Evolutionary conservation across 805 yeast species (phyloP).

Genomic region (Jamesozyma lodderae): DNA sequence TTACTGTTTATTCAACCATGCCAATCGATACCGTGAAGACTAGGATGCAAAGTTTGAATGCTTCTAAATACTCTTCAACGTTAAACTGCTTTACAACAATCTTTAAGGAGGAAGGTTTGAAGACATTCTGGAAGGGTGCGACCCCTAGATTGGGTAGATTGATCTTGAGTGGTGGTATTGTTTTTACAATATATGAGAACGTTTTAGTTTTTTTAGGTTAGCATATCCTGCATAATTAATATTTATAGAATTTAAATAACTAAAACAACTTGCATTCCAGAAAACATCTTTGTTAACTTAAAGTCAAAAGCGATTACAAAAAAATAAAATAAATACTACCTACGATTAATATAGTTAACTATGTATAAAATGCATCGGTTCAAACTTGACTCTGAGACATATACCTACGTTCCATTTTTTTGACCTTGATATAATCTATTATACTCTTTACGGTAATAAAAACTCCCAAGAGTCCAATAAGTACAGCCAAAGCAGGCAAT

Average conservation of each 20-base stretch:
- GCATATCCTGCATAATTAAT: no score
- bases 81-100: slow-evolving; percentile 72
- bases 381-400: slow-evolving; percentile 19
- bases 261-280: no score
- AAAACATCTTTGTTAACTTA: no score
- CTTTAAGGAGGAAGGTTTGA: slow-evolving; percentile 78
- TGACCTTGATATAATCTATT: slow-evolving; percentile 66
- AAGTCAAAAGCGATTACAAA: no score
- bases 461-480: slow-evolving; percentile 58
- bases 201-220: slow-evolving; percentile 43
- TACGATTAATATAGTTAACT: no score
- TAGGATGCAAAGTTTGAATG: slow-evolving; percentile 89
- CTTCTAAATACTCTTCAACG: slow-evolving; percentile 65
- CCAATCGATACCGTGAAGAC: slow-evolving; percentile 95
- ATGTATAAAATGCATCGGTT: no score
- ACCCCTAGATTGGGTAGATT: slow-evolving; percentile 93
- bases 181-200: slow-evolving; percentile 91
- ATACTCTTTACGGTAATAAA: slow-evolving; percentile 57
- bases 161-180: slow-evolving; percentile 92
- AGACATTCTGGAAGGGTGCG: slow-evolving; percentile 96
- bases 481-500: slow-evolving; percentile 50
- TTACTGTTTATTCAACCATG: slow-evolving; percentile 89
- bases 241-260: not conserved
- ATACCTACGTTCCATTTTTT: slow-evolving; percentile 52
- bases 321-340: no score